Conservation (phyloP, 2,329 filamentous ascomycete genomes). For the Stromatinia cepivora region DNA sequence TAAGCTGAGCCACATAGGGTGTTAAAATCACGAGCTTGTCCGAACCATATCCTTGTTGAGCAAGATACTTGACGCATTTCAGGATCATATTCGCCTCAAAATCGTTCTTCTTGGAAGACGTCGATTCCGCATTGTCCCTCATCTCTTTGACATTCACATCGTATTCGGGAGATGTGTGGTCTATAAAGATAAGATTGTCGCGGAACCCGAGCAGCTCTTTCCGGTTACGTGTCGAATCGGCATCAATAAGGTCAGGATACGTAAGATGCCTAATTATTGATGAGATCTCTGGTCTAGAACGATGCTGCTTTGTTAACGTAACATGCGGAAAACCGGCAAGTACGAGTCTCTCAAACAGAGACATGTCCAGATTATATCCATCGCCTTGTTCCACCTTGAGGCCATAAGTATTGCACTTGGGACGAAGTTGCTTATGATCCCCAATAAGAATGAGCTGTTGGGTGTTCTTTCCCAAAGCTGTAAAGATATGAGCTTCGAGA, state of each 20-base stretch:
- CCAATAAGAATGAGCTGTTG: constrained; percentile 70
- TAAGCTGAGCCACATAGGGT: constrained; percentile 70
- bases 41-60: constrained; percentile 68
- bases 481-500: constrained; percentile 65
- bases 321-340: constrained; percentile 53
- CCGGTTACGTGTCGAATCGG: constrained; percentile 49
- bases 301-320: constrained; percentile 61
- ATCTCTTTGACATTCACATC: constrained; percentile 49
- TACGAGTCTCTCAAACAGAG: constrained; percentile 69
- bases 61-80: constrained; percentile 64
- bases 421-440: constrained; percentile 71
- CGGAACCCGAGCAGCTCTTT: constrained; percentile 56
- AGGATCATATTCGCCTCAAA: constrained; percentile 69
- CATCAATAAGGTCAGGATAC: constrained; percentile 63
- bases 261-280: constrained; percentile 56
- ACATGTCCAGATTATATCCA: constrained; percentile 66
- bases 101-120: constrained; percentile 59
- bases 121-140: constrained; percentile 47
- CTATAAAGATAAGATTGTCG: constrained; percentile 63
- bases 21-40: constrained; percentile 67
- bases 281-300: constrained; percentile 70
- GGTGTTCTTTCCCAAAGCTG: constrained; percentile 55
- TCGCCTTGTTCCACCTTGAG: constrained; percentile 63
- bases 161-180: constrained; percentile 58
- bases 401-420: constrained; percentile 59